These are phyloP conservation scores for Austroboletus rostrupii DNA, from an alignment of 1,284 basidiomycete species.

Conservation along the genomic window DNA sequence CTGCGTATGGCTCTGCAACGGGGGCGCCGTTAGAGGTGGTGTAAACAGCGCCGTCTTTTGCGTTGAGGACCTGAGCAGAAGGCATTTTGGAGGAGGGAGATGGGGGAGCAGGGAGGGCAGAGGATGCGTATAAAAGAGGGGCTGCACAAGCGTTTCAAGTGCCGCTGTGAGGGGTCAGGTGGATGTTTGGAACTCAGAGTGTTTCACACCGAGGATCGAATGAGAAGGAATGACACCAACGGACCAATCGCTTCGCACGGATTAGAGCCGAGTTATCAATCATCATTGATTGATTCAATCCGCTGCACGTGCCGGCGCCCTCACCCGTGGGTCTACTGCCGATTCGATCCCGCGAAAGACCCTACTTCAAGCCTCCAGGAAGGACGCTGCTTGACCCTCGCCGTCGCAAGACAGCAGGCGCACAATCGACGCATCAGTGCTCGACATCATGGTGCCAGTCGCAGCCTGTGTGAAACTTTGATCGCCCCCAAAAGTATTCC, in stretches of 20 bases:
- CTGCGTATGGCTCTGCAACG: conserved; percentile 69
- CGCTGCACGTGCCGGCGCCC: not conserved
- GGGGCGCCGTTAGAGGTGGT: conserved; percentile 82
- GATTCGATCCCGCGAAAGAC: conserved; percentile 18
- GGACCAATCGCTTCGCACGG: conserved; percentile 11
- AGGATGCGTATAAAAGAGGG: conserved; percentile 8
- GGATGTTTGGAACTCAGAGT: conserved; percentile 12
- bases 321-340: conserved; percentile 2
- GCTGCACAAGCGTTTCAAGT: conserved; percentile 19
- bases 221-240: not conserved
- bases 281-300: not conserved
- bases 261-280: not conserved
- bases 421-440: not conserved
- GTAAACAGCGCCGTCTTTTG: conserved; percentile 63
- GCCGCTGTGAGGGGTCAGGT: conserved; percentile 25
- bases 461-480: no score
- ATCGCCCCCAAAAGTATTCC: no score
- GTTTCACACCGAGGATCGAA: conserved; percentile 11
- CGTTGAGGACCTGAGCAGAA: conserved; percentile 53
- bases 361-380: not conserved
- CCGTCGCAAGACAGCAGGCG: not conserved
- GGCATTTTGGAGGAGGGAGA: conserved; percentile 46
- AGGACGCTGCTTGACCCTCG: not conserved
- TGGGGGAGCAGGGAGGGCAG: conserved; percentile 1
- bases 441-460: no score